Conservation (phyloP, 306 rosid species). For the Vigna hirtella region DNA sequence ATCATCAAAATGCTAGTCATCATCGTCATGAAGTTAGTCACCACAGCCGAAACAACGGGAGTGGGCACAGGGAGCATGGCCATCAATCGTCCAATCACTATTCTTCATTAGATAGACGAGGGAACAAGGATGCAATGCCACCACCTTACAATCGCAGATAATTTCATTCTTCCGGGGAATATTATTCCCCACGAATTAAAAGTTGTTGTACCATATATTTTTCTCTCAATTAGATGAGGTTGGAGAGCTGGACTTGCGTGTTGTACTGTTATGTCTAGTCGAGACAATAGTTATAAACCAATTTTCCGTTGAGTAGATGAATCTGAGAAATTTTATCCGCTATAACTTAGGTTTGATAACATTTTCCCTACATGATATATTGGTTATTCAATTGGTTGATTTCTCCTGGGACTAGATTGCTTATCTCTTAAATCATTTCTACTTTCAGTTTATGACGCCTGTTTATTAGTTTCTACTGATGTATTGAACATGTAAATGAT, state of each 20-base stretch:
- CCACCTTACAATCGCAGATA: slow-evolving; percentile 60
- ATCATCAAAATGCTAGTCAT: slow-evolving; percentile 41
- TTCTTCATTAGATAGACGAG: slow-evolving; percentile 60
- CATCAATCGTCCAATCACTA: slow-evolving; percentile 66
- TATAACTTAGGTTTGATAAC: neutral
- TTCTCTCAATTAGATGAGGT: slow-evolving; percentile 7
- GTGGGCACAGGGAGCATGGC: slow-evolving; percentile 49
- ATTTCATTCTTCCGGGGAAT: slow-evolving; percentile 30
- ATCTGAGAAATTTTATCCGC: neutral
- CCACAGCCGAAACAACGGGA: slow-evolving; percentile 46
- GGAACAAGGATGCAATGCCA: slow-evolving; percentile 56
- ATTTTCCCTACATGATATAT: neutral
- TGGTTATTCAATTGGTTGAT: neutral
- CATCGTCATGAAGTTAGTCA: slow-evolving; percentile 28
- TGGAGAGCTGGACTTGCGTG: slow-evolving; percentile 6
- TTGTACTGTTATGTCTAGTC: neutral
- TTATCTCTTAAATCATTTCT: neutral
- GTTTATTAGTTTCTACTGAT: neutral
- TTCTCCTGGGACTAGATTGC: neutral
- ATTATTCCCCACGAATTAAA: neutral
- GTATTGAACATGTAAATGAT: neutral
- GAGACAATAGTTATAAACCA: neutral
- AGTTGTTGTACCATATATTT: slow-evolving; percentile 55
- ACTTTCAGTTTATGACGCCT: neutral
- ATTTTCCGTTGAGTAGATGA: neutral